phyloP scores from a whole-genome alignment of 306 rosid genomes.

The Chamaecrista fasciculata region DNA sequence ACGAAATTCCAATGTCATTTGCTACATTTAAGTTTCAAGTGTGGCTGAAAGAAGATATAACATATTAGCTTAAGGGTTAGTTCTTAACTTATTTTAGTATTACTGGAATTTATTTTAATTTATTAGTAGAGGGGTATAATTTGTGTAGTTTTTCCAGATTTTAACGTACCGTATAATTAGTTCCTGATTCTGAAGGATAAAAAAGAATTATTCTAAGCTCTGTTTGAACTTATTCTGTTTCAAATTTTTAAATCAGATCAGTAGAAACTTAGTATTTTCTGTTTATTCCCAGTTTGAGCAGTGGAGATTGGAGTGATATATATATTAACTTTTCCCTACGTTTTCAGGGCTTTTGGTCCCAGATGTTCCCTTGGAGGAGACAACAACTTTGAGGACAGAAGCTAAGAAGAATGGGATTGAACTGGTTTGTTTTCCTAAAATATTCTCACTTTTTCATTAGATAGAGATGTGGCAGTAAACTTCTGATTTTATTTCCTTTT shows the following conservation, averaged over 20 bases:
- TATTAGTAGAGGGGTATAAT: too few relatives aligned
- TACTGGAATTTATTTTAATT: too few relatives aligned
- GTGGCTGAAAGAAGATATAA: not conserved
- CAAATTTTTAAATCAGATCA: not conserved
- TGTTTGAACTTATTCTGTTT: too few relatives aligned
- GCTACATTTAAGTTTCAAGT: not conserved
- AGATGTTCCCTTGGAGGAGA: constrained; percentile 89
- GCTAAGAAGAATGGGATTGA: constrained; percentile 69
- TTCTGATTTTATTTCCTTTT: not conserved
- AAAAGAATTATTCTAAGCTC: too few relatives aligned
- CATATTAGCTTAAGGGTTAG: not conserved
- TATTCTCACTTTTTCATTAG: not conserved
- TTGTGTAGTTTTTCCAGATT: not conserved
- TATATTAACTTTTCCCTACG: constrained; percentile 6
- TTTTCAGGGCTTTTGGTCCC: constrained; percentile 83
- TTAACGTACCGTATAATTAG: not conserved
- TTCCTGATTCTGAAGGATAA: not conserved
- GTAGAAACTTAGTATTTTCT: constrained; percentile 1
- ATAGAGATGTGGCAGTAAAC: not conserved
- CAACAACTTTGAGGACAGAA: constrained; percentile 58
- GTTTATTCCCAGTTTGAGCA: not conserved
- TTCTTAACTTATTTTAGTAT: not conserved
- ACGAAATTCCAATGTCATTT: constrained; percentile 11
- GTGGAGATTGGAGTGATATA: too few relatives aligned
- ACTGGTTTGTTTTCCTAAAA: constrained; percentile 51